Percentiles rank a stretch among this genome's conserved stretches.
Evolutionary conservation across 345 rosid genomes (phyloP).

Genomic region (Linum trigynum): DNA sequence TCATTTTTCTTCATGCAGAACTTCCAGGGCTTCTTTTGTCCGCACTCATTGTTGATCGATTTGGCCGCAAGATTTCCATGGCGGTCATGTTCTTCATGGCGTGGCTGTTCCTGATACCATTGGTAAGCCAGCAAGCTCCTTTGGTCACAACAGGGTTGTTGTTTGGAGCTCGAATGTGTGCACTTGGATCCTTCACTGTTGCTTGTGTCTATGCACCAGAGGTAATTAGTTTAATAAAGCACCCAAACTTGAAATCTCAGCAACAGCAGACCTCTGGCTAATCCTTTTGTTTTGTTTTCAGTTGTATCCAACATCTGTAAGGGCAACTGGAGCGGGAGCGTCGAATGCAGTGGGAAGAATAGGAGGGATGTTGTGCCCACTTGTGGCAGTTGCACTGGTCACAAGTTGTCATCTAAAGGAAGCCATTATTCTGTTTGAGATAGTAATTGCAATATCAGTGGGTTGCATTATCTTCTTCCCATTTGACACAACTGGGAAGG

Average conservation of each 20-base stretch:
- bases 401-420: slow-evolving; percentile 11
- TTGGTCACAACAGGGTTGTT: slow-evolving; percentile 11
- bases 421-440: slow-evolving; percentile 16
- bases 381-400: slow-evolving; percentile 20
- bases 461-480: slow-evolving; percentile 15
- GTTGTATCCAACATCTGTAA: slow-evolving; percentile 18
- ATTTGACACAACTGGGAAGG: slow-evolving; percentile 18
- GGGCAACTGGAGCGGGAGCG: slow-evolving; percentile 20
- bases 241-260: neutral
- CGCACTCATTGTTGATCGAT: slow-evolving; percentile 13
- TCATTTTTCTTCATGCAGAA: slow-evolving; percentile 1
- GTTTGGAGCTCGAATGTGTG: slow-evolving; percentile 23
- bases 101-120: slow-evolving; percentile 17
- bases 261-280: neutral
- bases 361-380: slow-evolving; percentile 20
- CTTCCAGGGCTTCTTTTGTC: slow-evolving; percentile 20
- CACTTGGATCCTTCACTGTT: slow-evolving; percentile 18
- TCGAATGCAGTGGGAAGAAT: slow-evolving; percentile 18
- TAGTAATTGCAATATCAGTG: slow-evolving; percentile 6
- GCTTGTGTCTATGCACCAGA: slow-evolving; percentile 23
- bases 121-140: slow-evolving; percentile 1
- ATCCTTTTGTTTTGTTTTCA: neutral
- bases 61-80: slow-evolving; percentile 23
- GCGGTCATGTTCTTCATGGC: slow-evolving; percentile 12
- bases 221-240: neutral